Evolutionary conservation across 345 rosid species (phyloP).

Genomic region (Syzygium jambos): DNA sequence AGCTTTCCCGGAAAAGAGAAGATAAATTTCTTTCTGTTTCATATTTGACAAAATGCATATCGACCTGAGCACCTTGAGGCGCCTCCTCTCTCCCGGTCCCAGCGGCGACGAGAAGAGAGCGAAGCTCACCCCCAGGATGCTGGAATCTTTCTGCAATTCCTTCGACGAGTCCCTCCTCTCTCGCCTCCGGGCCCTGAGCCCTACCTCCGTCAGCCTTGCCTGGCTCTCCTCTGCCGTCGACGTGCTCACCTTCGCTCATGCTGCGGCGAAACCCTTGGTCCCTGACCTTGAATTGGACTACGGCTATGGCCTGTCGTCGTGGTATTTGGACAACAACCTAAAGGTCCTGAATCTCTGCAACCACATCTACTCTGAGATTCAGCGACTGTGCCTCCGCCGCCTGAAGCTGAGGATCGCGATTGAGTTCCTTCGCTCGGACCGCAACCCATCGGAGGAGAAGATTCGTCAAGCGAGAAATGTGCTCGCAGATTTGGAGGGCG

Average conservation of each 20-base stretch:
- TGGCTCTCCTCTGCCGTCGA: not conserved
- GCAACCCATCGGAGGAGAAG: not conserved
- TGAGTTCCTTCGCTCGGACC: not conserved
- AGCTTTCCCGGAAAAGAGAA: not conserved
- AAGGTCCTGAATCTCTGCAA: not conserved
- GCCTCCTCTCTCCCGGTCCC: not conserved
- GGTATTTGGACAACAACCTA: not conserved
- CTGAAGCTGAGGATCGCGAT: not conserved
- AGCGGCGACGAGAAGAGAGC: not conserved
- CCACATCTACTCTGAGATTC: not conserved
- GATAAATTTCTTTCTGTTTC: not conserved
- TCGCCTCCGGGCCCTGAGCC: not conserved
- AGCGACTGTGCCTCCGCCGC: no score
- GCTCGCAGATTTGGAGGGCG: not conserved
- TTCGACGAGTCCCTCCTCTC: not conserved
- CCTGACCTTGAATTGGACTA: not conserved
- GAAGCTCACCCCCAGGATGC: not conserved
- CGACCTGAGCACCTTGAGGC: not conserved
- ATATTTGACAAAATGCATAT: not conserved
- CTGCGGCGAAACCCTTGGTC: not conserved
- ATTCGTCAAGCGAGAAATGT: not conserved
- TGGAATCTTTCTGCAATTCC: not conserved
- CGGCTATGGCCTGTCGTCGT: not conserved
- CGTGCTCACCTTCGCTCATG: not conserved
- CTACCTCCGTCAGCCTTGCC: not conserved